These are phyloP conservation scores for Schoenoplectus triqueter DNA, from an alignment of 202 grass and related monocot species.

Conservation along the genomic window DNA sequence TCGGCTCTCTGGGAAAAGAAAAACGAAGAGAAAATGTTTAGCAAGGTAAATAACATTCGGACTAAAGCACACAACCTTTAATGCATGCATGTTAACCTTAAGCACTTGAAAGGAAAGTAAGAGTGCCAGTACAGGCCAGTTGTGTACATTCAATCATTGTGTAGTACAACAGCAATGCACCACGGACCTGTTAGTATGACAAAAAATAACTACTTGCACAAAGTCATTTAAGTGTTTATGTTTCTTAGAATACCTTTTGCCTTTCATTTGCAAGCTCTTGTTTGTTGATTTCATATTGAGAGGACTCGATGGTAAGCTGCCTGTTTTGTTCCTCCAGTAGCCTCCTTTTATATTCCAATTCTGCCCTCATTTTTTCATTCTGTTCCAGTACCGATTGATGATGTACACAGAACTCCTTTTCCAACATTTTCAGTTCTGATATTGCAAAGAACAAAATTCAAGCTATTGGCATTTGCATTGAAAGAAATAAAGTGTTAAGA, in stretches of 20 bases:
- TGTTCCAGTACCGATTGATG: constrained; percentile 43
- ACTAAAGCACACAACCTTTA: no score
- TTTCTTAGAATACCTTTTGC: constrained; percentile 15
- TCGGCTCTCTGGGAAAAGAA: constrained; percentile 36
- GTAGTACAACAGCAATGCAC: neutral
- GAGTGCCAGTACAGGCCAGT: neutral
- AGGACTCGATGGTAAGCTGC: constrained; percentile 46
- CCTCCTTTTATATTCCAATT: constrained; percentile 50
- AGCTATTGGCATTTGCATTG: neutral
- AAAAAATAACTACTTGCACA: neutral
- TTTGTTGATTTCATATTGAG: constrained; percentile 63
- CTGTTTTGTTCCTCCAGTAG: constrained; percentile 44
- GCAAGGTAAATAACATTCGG: no score
- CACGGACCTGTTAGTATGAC: neutral
- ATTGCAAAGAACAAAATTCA: neutral
- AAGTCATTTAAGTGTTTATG: neutral
- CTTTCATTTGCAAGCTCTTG: constrained; percentile 54
- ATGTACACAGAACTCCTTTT: constrained; percentile 41
- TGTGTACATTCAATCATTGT: neutral
- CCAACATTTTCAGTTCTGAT: constrained; percentile 55
- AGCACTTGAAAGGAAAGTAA: neutral
- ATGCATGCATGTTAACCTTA: neutral
- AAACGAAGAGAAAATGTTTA: neutral
- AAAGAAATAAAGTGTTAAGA: constrained; percentile 1
- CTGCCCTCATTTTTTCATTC: constrained; percentile 44